Conservation (phyloP, 2,329 filamentous ascomycete species). For the Calcarisporium arbuscula region DNA sequence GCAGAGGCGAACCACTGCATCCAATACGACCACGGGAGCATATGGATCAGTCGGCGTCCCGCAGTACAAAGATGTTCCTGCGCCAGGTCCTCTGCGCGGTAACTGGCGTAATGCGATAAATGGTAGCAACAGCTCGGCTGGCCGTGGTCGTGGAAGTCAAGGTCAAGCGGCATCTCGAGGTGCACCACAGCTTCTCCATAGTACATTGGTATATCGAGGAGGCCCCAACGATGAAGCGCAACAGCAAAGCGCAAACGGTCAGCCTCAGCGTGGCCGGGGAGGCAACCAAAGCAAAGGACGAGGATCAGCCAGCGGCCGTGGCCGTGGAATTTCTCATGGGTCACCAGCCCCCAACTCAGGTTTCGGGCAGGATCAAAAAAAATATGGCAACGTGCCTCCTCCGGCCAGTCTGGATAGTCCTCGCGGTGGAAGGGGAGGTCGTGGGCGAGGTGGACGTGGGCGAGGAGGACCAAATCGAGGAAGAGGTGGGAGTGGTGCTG, state of each 20-base stretch:
- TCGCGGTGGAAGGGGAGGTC: slow-evolving; percentile 32
- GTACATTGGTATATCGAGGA: slow-evolving; percentile 46
- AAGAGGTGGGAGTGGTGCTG: slow-evolving; percentile 22
- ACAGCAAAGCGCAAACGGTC: slow-evolving; percentile 22
- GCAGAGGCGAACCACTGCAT: slow-evolving; percentile 43
- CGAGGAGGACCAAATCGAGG: slow-evolving; percentile 27
- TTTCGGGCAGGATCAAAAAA: slow-evolving; percentile 16
- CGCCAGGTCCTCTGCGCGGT: slow-evolving; percentile 49
- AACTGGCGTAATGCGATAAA: slow-evolving; percentile 52
- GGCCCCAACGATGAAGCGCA: slow-evolving; percentile 22
- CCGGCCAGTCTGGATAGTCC: slow-evolving; percentile 48
- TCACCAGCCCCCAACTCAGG: slow-evolving; percentile 12
- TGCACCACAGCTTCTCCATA: slow-evolving; percentile 40
- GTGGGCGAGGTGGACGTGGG: slow-evolving; percentile 34
- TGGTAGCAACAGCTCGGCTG: slow-evolving; percentile 33
- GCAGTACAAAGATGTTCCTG: slow-evolving; percentile 54
- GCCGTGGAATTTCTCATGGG: slow-evolving; percentile 21
- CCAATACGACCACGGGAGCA: slow-evolving; percentile 45
- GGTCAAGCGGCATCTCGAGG: slow-evolving; percentile 29
- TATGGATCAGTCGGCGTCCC: slow-evolving; percentile 51
- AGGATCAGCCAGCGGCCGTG: slow-evolving; percentile 21
- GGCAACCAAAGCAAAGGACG: slow-evolving; percentile 16
- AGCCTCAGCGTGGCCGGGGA: slow-evolving; percentile 15
- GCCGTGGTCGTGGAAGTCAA: slow-evolving; percentile 32
- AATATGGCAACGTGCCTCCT: slow-evolving; percentile 54